Evolutionary conservation across 2,329 filamentous ascomycete genomes (phyloP).

Genomic region (Botrytis sinoallii): DNA sequence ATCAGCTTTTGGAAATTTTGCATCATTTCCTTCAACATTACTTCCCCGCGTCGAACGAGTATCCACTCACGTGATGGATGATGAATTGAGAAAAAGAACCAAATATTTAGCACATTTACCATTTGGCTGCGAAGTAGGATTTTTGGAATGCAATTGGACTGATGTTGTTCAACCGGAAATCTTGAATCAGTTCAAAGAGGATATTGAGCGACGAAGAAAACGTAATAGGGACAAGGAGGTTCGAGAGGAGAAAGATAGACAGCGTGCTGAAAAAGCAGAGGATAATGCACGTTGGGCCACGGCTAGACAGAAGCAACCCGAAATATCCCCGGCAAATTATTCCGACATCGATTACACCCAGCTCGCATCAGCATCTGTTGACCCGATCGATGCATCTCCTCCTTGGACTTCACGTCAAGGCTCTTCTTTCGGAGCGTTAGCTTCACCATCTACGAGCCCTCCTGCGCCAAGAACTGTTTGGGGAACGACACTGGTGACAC

Average conservation of each 20-base stretch:
- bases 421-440: conserved; percentile 64
- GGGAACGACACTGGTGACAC: conserved; percentile 72
- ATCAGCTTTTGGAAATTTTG: conserved; percentile 65
- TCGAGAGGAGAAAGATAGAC: conserved; percentile 66
- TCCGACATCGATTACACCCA: conserved; percentile 66
- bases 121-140: conserved; percentile 68
- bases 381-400: conserved; percentile 46
- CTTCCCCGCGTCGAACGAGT: conserved; percentile 69
- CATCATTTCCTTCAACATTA: conserved; percentile 65
- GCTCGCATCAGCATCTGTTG: conserved; percentile 48
- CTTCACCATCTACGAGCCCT: conserved; percentile 78
- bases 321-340: conserved; percentile 48
- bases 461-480: conserved; percentile 77
- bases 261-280: conserved; percentile 66
- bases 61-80: conserved; percentile 68
- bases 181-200: conserved; percentile 57
- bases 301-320: conserved; percentile 54
- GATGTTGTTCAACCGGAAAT: conserved; percentile 62
- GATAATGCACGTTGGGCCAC: conserved; percentile 62
- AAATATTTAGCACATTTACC: conserved; percentile 71
- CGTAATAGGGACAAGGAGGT: conserved; percentile 65
- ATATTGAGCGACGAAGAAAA: conserved; percentile 62
- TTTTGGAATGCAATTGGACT: conserved; percentile 74
- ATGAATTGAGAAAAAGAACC: conserved; percentile 65
- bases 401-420: conserved; percentile 55